Percentiles rank a stretch among this genome's conserved stretches.
Conservation (phyloP, 371 early-diverging fungal species). For the Fennellomyces sp. region DNA sequence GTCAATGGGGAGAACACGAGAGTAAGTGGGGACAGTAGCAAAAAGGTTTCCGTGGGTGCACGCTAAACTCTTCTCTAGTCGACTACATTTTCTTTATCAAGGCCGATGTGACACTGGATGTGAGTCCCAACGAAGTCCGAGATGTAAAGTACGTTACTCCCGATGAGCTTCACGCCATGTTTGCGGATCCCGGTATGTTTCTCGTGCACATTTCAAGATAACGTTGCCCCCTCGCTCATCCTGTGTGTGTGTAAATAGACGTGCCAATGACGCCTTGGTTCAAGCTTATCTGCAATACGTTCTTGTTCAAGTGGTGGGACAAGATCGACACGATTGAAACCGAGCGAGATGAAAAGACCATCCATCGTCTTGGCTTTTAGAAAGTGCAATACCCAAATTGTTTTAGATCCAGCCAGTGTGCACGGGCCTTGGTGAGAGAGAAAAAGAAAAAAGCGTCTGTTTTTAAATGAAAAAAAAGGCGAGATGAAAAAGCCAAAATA, state of each 20-base stretch:
- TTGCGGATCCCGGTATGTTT: conserved; percentile 61
- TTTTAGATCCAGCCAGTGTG: neutral
- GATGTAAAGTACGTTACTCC: conserved; percentile 73
- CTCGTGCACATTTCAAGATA: too few relatives aligned
- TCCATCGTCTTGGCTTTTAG: conserved; percentile 70
- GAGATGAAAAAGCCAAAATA: neutral
- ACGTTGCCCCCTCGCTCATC: too few relatives aligned
- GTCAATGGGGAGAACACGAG: conserved; percentile 98
- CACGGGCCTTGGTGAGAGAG: neutral
- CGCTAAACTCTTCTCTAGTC: conserved; percentile 44
- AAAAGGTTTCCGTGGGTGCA: neutral
- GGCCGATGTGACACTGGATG: conserved; percentile 65
- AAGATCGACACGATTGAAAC: conserved; percentile 72
- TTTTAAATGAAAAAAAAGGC: neutral
- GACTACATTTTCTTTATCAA: conserved; percentile 89
- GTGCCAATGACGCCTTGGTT: conserved; percentile 95
- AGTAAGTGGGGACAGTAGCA: conserved; percentile 42
- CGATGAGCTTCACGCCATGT: conserved; percentile 74
- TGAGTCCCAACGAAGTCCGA: conserved; percentile 86
- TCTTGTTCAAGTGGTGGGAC: conserved; percentile 96
- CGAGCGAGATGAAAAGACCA: conserved; percentile 70
- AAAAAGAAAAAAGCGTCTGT: neutral
- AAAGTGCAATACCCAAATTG: conserved; percentile 2
- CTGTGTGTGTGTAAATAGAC: conserved; percentile 25
- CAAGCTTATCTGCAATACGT: conserved; percentile 85